phyloP scores from a whole-genome alignment of 805 yeast genomes.

The Phaffomyces opuntiae region DNA sequence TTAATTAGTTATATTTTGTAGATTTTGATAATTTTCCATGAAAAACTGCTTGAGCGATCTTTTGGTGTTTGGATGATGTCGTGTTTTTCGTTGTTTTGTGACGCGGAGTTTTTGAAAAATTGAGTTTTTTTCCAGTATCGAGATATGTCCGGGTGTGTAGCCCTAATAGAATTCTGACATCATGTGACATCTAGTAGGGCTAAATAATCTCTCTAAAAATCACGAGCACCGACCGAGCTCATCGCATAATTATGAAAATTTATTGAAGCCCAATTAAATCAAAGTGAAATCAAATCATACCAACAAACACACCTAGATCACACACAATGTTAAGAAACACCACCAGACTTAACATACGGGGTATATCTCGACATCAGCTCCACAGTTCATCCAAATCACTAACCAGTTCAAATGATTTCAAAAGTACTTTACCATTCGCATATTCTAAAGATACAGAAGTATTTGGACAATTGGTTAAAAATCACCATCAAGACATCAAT shows the following conservation, averaged over 20 bases:
- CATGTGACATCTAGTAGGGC: no score
- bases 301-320: neutral
- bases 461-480: slow-evolving; percentile 37
- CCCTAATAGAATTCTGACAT: no score
- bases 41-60: neutral
- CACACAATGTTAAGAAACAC: neutral
- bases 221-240: neutral
- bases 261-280: neutral
- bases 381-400: neutral
- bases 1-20: neutral
- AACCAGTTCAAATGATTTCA: neutral
- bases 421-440: slow-evolving; percentile 23
- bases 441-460: slow-evolving; percentile 32
- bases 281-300: neutral
- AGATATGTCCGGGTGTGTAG: no score
- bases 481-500: slow-evolving; percentile 28
- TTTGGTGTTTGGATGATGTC: neutral
- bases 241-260: neutral
- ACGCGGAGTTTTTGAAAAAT: neutral
- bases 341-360: neutral
- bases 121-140: no score
- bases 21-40: slow-evolving; percentile 1
- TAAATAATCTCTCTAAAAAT: no score
- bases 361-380: neutral
- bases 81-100: neutral